Evolutionary conservation across 2,329 filamentous ascomycete genomes (phyloP).

Genomic region (Chlorencoelia australis): DNA sequence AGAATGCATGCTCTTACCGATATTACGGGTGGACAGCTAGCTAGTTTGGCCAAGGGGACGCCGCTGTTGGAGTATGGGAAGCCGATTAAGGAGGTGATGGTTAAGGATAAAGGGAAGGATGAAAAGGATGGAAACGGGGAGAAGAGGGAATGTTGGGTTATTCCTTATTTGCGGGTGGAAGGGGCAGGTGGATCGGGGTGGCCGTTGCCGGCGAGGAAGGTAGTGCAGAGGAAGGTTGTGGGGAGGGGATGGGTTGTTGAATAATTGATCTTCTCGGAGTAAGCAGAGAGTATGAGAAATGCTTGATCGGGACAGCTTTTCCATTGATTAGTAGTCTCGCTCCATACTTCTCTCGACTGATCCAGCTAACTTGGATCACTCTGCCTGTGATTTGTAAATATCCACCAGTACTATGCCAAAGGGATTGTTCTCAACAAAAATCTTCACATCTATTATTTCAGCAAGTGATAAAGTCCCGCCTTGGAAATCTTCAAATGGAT

Average conservation of each 20-base stretch:
- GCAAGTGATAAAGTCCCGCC: too few species aligned
- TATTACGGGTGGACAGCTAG: conserved; percentile 64
- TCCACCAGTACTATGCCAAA: too few species aligned
- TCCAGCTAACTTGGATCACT: too few species aligned
- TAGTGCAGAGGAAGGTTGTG: conserved; percentile 65
- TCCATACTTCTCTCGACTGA: too few species aligned
- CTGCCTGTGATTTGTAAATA: too few species aligned
- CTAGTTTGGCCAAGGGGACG: conserved; percentile 72
- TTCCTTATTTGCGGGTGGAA: conserved; percentile 66
- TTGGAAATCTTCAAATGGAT: too few species aligned
- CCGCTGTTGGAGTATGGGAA: conserved; percentile 79
- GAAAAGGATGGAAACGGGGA: conserved; percentile 32
- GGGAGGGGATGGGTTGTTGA: conserved; percentile 60
- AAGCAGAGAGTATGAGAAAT: too few species aligned
- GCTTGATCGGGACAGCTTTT: too few species aligned
- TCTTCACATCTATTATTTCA: too few species aligned
- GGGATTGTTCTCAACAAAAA: too few species aligned
- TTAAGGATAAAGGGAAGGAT: conserved; percentile 24
- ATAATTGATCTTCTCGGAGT: too few species aligned
- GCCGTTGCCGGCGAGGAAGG: conserved; percentile 77
- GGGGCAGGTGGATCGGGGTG: conserved; percentile 60
- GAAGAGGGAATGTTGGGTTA: conserved; percentile 69
- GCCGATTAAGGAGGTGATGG: conserved; percentile 72
- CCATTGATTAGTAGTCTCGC: too few species aligned
- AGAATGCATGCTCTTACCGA: conserved; percentile 84